Base-by-base conservation (phyloP, 192 early-diverging fungal species). In the Phycomyces blakesleeanus region DNA sequence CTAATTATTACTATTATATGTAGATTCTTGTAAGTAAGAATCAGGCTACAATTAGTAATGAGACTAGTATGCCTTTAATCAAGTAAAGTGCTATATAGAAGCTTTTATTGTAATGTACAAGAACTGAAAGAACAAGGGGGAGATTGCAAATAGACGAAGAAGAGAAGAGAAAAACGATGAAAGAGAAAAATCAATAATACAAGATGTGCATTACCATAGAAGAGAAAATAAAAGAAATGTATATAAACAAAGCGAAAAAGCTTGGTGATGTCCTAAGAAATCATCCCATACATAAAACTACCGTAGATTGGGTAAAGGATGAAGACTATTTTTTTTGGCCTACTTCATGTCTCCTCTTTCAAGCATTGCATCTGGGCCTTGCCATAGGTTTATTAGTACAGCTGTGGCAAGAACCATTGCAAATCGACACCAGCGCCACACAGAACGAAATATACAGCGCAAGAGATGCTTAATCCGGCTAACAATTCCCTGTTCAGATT, bases 401-500 rank as follows among this genome's bases (percentile, higher is more conserved):
- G 81, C 83, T 8, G 78, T 76, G 24, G 71, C 58, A 37, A 85
- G 52, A 22, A 82, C 66, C 14, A 76, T 52, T 12, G 77, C 57
- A 57, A 85, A 85, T 39, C 79, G 67, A 74, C 74, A 78, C 83
- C 83, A 85, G 12, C 77, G 73, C 79, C 78, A 82, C 42, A 84
- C n/a, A n/a, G 66, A 64, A 21, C 81, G 64, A 42, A 78, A 68
- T n/a, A 81, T 54, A 34, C 59, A 63, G 11, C 61, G 50, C 9
- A 63, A 53, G 22, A 53, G 44, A 47, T 47, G 2, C 11, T 3
- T 14, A 47, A 47, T 47, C 3, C 44, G 44, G 11, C 44, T 47
- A 18, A 47, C 18, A 12, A 47, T 47, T 2, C 44, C 44, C 11
- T 47, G 12, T 14, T 14, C 12, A 18, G 44, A 18, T 11, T 47